phyloP scores from a whole-genome alignment of 1,284 basidiomycete species.

The Puccinia horiana region DNA sequence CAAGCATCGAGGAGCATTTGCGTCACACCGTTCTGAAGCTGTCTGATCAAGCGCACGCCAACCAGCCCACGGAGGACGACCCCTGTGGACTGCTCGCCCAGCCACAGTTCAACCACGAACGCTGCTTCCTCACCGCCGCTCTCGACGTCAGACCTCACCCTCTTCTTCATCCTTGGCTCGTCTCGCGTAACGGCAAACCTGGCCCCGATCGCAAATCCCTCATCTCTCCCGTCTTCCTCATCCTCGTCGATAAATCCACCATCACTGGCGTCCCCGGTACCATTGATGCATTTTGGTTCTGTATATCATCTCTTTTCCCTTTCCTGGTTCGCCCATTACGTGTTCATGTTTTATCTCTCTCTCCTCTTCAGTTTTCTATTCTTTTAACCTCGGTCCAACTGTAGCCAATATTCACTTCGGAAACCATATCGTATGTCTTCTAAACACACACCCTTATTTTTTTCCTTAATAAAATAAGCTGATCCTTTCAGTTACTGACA shows the following conservation, averaged over 20 bases:
- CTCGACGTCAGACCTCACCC: constrained; percentile 7
- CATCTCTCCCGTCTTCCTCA: constrained; percentile 30
- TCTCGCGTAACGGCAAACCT: constrained; percentile 21
- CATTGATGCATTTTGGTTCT: constrained; percentile 44
- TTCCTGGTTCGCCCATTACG: neutral
- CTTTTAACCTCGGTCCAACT: constrained; percentile 39
- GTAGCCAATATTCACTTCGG: constrained; percentile 40
- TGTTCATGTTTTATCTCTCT: neutral
- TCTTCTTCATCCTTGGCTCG: constrained; percentile 19
- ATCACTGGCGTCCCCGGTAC: constrained; percentile 34
- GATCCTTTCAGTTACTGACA: no score
- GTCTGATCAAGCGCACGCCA: neutral
- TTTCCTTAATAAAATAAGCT: no score
- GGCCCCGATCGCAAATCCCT: neutral
- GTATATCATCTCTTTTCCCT: neutral
- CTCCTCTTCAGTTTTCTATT: constrained; percentile 33
- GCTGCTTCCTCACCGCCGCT: constrained; percentile 18
- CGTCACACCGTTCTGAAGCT: neutral
- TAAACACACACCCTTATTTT: no score
- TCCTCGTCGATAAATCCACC: constrained; percentile 41
- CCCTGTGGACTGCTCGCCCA: constrained; percentile 22
- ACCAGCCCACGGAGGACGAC: neutral
- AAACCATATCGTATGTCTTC: constrained; percentile 33
- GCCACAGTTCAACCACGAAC: constrained; percentile 28
- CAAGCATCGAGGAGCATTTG: constrained; percentile 25